phyloP scores from a whole-genome alignment of 2,329 filamentous ascomycete species.

The Penicillium sp. region DNA sequence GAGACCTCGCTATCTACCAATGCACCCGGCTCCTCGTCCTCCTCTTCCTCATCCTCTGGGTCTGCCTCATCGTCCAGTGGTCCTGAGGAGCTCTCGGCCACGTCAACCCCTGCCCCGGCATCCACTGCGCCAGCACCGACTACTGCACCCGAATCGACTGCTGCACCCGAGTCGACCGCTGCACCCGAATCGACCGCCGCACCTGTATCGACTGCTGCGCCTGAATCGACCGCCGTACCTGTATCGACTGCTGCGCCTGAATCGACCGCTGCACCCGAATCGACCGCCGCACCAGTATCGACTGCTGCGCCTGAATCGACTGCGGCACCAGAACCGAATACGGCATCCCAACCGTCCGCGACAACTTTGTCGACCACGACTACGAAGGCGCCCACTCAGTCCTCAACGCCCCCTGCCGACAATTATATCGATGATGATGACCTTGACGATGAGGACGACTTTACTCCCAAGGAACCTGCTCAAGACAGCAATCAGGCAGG shows the following conservation, averaged over 20 bases:
- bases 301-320: background rate
- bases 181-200: background rate
- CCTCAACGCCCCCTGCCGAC: background rate
- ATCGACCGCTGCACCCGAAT: conserved; percentile 4
- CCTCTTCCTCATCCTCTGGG: conserved; percentile 32
- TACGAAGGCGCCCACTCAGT: conserved; percentile 1
- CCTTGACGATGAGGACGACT: background rate
- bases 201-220: conserved; percentile 2
- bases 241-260: background rate
- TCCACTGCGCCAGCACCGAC: conserved; percentile 6
- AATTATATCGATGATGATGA: background rate
- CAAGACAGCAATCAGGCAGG: background rate
- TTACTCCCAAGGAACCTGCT: background rate
- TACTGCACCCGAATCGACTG: conserved; percentile 5
- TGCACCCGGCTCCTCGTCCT: conserved; percentile 32
- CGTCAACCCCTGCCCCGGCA: background rate
- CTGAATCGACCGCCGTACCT: background rate
- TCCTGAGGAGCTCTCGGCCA: conserved; percentile 6
- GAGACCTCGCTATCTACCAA: conserved; percentile 30
- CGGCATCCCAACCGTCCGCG: conserved; percentile 8
- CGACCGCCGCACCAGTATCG: too few relatives aligned
- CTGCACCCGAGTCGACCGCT: background rate
- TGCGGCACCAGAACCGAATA: background rate
- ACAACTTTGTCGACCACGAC: conserved; percentile 13
- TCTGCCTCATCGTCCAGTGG: conserved; percentile 27